Evolutionary conservation across 495 filamentous ascomycete genomes (phyloP).

Genomic region (Hypoxylon intermedium): DNA sequence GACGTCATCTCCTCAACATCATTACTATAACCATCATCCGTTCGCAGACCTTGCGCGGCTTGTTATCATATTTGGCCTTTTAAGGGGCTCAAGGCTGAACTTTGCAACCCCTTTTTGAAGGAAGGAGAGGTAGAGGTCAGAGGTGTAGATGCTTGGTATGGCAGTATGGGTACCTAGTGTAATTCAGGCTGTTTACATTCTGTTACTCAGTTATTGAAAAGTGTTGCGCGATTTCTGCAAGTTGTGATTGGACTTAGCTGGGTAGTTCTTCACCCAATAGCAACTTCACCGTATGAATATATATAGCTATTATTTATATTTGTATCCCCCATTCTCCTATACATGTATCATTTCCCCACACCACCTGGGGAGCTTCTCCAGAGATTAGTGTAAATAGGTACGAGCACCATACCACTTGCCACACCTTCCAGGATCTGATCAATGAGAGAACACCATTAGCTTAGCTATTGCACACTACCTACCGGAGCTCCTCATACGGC

Average conservation of each 20-base stretch:
- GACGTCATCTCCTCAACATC: slow-evolving; percentile 30
- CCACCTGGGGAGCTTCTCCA: too few relatives aligned
- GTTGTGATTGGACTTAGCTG: slow-evolving; percentile 9
- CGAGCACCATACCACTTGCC: slow-evolving; percentile 10
- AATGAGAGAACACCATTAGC: slow-evolving; percentile 16
- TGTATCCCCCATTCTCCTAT: slow-evolving; percentile 13
- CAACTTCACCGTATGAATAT: slow-evolving; percentile 12
- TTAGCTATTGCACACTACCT: slow-evolving; percentile 11
- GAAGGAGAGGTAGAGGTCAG: neutral
- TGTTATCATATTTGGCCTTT: slow-evolving; percentile 5
- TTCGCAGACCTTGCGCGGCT: slow-evolving; percentile 2
- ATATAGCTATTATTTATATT: slow-evolving; percentile 2
- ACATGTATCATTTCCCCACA: slow-evolving; percentile 24
- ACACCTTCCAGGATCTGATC: slow-evolving; percentile 23
- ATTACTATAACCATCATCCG: slow-evolving; percentile 8
- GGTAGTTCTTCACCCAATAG: neutral
- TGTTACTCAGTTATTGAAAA: slow-evolving; percentile 5
- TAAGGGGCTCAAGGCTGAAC: neutral
- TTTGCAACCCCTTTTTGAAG: neutral
- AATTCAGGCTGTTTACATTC: neutral
- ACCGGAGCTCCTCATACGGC: slow-evolving; percentile 31
- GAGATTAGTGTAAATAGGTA: slow-evolving; percentile 34
- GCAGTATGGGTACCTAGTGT: neutral
- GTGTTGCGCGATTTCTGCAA: neutral
- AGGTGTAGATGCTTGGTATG: neutral